phyloP scores from a whole-genome alignment of 2,329 filamentous ascomycete genomes.

The Hymenoscyphus scutula region DNA sequence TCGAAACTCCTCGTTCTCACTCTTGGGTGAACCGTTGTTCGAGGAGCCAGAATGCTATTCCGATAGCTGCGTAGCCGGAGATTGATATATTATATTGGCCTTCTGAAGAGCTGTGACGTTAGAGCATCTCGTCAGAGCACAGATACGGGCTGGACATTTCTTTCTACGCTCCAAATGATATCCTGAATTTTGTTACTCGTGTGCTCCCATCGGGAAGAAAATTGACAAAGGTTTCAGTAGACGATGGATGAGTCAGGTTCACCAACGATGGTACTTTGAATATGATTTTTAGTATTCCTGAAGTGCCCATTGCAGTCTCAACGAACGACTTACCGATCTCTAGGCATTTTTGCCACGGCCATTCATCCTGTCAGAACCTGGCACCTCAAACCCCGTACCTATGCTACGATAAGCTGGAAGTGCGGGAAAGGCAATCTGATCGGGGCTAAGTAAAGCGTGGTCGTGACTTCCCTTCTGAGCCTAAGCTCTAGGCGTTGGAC shows the following conservation, averaged over 20 bases:
- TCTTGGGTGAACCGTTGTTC: conserved; percentile 34
- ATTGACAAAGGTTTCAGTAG: not conserved
- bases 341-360: too few relatives aligned
- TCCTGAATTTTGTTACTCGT: not conserved
- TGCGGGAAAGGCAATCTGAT: too few relatives aligned
- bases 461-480: too few relatives aligned
- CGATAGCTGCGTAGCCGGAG: conserved; percentile 37
- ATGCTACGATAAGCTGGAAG: too few relatives aligned
- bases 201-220: not conserved
- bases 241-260: not conserved
- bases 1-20: conserved; percentile 38
- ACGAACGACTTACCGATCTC: too few relatives aligned
- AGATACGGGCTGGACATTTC: conserved; percentile 64
- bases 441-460: too few relatives aligned
- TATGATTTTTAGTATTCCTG: not conserved
- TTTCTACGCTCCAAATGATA: not conserved
- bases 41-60: conserved; percentile 38
- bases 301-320: not conserved
- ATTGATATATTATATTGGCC: conserved; percentile 41
- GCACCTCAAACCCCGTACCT: too few relatives aligned
- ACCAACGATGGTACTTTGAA: not conserved
- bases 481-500: too few relatives aligned
- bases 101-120: conserved; percentile 63
- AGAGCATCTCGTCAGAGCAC: conserved; percentile 60
- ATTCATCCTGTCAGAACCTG: too few relatives aligned